Evolutionary conservation across 2,329 filamentous ascomycete species (phyloP).

Genomic region (Paradendryphiella salina): DNA sequence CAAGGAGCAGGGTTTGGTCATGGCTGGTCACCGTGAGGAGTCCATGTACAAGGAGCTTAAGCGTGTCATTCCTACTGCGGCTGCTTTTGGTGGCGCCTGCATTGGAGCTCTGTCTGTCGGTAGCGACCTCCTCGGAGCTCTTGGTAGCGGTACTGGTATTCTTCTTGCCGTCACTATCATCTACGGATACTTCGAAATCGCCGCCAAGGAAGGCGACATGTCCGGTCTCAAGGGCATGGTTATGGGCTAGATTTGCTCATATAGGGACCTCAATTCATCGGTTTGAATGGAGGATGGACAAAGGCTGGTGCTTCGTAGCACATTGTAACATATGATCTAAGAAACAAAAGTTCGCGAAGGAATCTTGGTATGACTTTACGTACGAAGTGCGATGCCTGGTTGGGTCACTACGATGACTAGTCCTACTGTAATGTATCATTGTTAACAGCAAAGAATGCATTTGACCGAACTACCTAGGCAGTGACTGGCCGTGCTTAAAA

Average conservation of each 20-base stretch:
- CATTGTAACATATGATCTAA: constrained; percentile 18
- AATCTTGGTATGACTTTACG: constrained; percentile 9
- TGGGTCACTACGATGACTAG: constrained; percentile 2
- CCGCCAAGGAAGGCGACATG: constrained; percentile 96
- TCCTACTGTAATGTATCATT: constrained; percentile 15
- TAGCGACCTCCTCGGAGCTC: constrained; percentile 91
- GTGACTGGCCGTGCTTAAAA: too few relatives aligned
- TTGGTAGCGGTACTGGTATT: constrained; percentile 96
- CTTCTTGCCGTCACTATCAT: constrained; percentile 99
- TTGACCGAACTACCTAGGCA: not conserved
- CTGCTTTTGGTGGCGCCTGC: constrained; percentile 97
- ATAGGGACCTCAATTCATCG: constrained; percentile 4
- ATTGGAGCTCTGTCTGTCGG: constrained; percentile 96
- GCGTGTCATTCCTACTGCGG: constrained; percentile 97
- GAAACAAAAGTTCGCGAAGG: constrained; percentile 17
- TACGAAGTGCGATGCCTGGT: constrained; percentile 6
- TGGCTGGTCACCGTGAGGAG: constrained; percentile 99
- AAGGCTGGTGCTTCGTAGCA: constrained; percentile 11
- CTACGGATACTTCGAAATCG: constrained; percentile 99
- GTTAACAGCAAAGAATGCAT: constrained; percentile 3
- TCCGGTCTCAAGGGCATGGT: constrained; percentile 72
- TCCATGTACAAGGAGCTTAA: constrained; percentile 99
- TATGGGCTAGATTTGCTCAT: constrained; percentile 49
- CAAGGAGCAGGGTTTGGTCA: constrained; percentile 98
- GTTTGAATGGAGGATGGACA: constrained; percentile 6